Evolutionary conservation across 2,329 filamentous ascomycete species (phyloP).

Genomic region (Aspergillus puulaauensis): DNA sequence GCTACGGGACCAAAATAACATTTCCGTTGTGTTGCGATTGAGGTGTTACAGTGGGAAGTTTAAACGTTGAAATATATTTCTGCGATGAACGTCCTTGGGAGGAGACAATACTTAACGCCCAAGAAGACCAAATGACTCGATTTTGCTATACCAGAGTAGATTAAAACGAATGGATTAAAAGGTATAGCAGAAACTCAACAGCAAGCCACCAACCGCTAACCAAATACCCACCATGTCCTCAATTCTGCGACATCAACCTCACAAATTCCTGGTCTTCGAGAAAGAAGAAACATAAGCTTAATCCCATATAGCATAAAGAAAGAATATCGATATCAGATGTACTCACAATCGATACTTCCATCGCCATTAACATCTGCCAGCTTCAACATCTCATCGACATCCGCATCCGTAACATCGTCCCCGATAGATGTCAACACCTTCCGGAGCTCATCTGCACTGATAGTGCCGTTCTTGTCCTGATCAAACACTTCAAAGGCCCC

Average conservation of each 20-base stretch:
- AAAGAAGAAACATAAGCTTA: background rate
- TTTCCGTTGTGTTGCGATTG: too few relatives aligned
- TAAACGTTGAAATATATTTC: too few relatives aligned
- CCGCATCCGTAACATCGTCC: background rate
- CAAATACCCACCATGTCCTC: background rate
- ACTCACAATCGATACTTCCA: constrained; percentile 1
- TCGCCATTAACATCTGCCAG: background rate
- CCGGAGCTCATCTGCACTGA: background rate
- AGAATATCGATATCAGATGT: too few relatives aligned
- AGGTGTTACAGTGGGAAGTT: too few relatives aligned
- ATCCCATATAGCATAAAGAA: too few relatives aligned
- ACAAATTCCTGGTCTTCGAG: background rate
- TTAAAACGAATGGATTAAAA: too few relatives aligned
- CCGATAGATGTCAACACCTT: background rate
- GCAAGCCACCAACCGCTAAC: background rate
- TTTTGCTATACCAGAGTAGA: too few relatives aligned
- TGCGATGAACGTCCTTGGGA: too few relatives aligned
- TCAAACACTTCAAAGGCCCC: background rate
- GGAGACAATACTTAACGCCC: too few relatives aligned
- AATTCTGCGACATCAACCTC: background rate
- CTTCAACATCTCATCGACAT: background rate
- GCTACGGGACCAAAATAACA: too few relatives aligned
- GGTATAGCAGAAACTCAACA: background rate
- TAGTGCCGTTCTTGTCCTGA: background rate
- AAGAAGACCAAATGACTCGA: too few relatives aligned